These are phyloP conservation scores for Zoysia matrella DNA, from an alignment of 202 grass and related monocot genomes.

Conservation along the genomic window DNA sequence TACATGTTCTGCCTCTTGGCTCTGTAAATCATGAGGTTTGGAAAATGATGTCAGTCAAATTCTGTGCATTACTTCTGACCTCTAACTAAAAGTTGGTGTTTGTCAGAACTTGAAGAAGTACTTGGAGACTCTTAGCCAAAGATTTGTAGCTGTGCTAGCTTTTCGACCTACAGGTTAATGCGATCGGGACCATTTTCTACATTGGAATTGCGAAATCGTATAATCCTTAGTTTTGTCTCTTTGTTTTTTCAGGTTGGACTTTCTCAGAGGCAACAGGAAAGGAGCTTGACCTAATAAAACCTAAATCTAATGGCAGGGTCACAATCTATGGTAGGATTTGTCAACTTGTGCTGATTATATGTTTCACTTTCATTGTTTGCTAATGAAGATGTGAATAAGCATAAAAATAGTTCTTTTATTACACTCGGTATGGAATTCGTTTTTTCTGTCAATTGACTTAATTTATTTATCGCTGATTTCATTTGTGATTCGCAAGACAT, in stretches of 20 bases:
- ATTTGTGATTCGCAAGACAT: too few relatives aligned
- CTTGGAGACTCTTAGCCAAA: slow-evolving; percentile 59
- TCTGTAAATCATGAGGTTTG: slow-evolving; percentile 68
- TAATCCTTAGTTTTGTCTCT: slow-evolving; percentile 23
- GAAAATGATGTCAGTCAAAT: slow-evolving; percentile 29
- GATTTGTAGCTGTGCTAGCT: slow-evolving; percentile 64
- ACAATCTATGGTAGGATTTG: slow-evolving; percentile 70
- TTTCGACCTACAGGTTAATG: slow-evolving; percentile 79
- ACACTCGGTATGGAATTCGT: background rate
- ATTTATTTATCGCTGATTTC: slow-evolving; percentile 30
- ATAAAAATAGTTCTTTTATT: background rate
- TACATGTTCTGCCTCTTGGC: slow-evolving; percentile 80
- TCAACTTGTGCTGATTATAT: slow-evolving; percentile 10
- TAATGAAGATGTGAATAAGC: slow-evolving; percentile 19
- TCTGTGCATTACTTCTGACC: slow-evolving; percentile 22
- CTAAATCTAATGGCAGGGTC: slow-evolving; percentile 62
- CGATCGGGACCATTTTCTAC: background rate
- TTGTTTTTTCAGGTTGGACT: slow-evolving; percentile 71
- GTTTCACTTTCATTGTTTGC: slow-evolving; percentile 12
- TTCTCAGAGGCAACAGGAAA: slow-evolving; percentile 64
- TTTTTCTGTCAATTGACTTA: slow-evolving; percentile 1
- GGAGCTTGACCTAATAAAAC: slow-evolving; percentile 78
- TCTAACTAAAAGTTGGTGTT: slow-evolving; percentile 26
- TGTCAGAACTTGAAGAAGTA: slow-evolving; percentile 71
- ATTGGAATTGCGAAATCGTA: background rate